phyloP scores from a whole-genome alignment of 2,329 filamentous ascomycete genomes.

The Exophiala sp. region DNA sequence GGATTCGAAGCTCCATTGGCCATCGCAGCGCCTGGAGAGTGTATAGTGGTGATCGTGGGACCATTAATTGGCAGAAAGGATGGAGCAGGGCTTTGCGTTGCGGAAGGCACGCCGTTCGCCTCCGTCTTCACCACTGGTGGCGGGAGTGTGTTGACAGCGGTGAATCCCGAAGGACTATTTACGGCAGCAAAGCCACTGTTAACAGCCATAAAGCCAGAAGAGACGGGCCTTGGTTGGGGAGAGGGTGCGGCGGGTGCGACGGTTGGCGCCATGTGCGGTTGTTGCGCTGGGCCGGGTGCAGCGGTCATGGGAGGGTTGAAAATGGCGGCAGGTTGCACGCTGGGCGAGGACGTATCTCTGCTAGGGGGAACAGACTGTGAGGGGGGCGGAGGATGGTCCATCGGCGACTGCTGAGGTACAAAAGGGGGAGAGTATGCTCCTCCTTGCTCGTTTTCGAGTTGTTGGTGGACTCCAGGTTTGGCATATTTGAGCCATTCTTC shows the following conservation, averaged over 20 bases:
- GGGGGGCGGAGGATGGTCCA: slow-evolving; percentile 52
- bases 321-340: slow-evolving; percentile 42
- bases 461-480: slow-evolving; percentile 94
- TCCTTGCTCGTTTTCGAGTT: slow-evolving; percentile 86
- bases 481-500: slow-evolving; percentile 87
- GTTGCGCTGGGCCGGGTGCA: slow-evolving; percentile 25
- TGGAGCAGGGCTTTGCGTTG: slow-evolving; percentile 47
- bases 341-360: slow-evolving; percentile 40
- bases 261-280: slow-evolving; percentile 34
- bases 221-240: slow-evolving; percentile 37
- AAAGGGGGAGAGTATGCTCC: slow-evolving; percentile 68
- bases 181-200: slow-evolving; percentile 61
- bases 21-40: slow-evolving; percentile 12
- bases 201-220: slow-evolving; percentile 63
- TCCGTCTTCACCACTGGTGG: slow-evolving; percentile 44
- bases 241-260: slow-evolving; percentile 32
- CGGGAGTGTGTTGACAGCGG: slow-evolving; percentile 38
- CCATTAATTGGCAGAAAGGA: slow-evolving; percentile 55
- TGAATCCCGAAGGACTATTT: slow-evolving; percentile 47
- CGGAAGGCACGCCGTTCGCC: slow-evolving; percentile 51
- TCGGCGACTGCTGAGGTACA: slow-evolving; percentile 66
- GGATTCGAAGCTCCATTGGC: slow-evolving; percentile 39
- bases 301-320: slow-evolving; percentile 9
- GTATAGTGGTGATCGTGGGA: slow-evolving; percentile 23
- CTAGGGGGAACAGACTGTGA: slow-evolving; percentile 31